Evolutionary conservation across 169 alveolate species (phyloP), one percentile per base, ranked within the genome.

Genomic region (Babesia sp.): DNA sequence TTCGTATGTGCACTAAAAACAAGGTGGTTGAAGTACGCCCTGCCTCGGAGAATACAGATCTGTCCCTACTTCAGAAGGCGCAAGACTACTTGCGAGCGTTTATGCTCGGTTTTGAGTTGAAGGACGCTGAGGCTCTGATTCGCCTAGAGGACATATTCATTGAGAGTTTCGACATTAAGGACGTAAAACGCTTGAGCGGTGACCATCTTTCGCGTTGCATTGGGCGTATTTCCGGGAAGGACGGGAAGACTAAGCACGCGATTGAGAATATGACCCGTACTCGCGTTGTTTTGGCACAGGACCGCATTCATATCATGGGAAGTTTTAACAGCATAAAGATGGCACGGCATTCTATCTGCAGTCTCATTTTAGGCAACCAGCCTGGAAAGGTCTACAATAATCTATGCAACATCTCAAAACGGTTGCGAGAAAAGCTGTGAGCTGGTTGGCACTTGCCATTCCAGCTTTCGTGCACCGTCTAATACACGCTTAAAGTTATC

Each of bases 221-320:
- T 63, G 99, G 99, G 3, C 84, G 99, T 66, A 96, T 98, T 57
- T 96, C 99, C 56, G 99, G 99, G 20, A 98, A 96, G 83, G 97
- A 97, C 70, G 99, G 99, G 11, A 96, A 96, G 83, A 98, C 99
- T 28, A 97, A 97, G 91, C 95, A 95, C 90, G 99, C 99, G 9
- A 97, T 97, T 9, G 99, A 98, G 76, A 98, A 98, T 84, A 96
- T 99, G 20, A 97, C 99, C 0, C 93, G 99, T 78, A 96, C 99
- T n/a, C 95, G 99, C 72, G 95, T 97, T 14, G 97, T 96, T 11
- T 80, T 96, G 42, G 94, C 93, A 44, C 90, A 80, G 18, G 91
- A 85, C 39, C 84, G 90, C 71, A 87, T 92, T 33, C 95, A 90
- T 57, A 79, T 91, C 12, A 77, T 90, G 90, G 95, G 96, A 14